Evolutionary conservation across 2,329 filamentous ascomycete genomes (phyloP).

Genomic region (Pezicula rhizophila): DNA sequence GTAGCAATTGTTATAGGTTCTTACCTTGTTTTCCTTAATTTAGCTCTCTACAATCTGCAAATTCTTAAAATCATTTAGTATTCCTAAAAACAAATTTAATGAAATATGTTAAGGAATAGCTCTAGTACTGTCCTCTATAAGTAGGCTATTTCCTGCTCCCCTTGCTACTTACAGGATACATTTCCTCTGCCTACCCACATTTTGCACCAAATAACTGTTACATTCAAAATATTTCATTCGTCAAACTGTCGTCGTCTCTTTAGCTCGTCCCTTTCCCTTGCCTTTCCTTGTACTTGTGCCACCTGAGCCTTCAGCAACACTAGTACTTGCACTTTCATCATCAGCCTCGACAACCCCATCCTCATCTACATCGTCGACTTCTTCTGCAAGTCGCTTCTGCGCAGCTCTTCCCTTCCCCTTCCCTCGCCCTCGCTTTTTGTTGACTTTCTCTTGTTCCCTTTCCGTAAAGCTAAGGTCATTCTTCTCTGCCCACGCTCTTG

Average conservation of each 20-base stretch:
- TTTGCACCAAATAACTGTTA: no score
- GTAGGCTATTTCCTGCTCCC: no score
- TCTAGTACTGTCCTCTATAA: no score
- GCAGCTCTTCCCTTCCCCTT: slow-evolving; percentile 11
- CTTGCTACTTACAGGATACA: no score
- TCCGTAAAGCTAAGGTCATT: slow-evolving; percentile 25
- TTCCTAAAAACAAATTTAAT: no score
- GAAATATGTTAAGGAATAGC: no score
- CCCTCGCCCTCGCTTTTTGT: slow-evolving; percentile 8
- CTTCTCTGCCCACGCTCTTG: slow-evolving; percentile 25
- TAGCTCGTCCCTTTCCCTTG: slow-evolving; percentile 7
- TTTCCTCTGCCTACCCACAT: no score
- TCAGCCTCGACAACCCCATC: slow-evolving; percentile 2
- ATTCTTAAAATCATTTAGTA: no score
- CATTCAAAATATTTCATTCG: no score
- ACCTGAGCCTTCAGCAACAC: neutral
- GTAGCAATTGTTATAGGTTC: no score
- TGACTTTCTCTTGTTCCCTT: slow-evolving; percentile 11
- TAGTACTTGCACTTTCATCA: slow-evolving; percentile 4
- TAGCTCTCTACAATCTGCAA: no score
- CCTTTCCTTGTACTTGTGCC: slow-evolving; percentile 4
- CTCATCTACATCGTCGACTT: slow-evolving; percentile 1
- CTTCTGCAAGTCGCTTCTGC: slow-evolving; percentile 7
- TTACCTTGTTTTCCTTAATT: no score
- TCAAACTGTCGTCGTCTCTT: slow-evolving; percentile 3